Base-by-base conservation (phyloP, 768 basidiomycete genomes). In the Rhodotorula sphaerocarpa region DNA sequence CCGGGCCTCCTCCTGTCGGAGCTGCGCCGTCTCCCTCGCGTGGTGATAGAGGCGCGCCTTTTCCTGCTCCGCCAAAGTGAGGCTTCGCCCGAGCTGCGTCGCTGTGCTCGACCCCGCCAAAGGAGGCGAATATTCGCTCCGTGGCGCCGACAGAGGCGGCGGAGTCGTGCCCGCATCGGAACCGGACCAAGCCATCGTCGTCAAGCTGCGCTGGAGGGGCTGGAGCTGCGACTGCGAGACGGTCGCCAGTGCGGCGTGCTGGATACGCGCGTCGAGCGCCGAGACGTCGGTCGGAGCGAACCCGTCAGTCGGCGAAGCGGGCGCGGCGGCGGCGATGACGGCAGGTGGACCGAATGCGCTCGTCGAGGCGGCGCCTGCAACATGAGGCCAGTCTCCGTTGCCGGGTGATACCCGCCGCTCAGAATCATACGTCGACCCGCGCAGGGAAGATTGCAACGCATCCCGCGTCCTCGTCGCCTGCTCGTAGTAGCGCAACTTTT, bases 1-100 rank as follows among this genome's bases (percentile, higher is more conserved):
- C 63, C 61, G 61, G 2, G 66, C 66, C 21, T 67, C 66, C 41
- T 67, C 66, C 9, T 67, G 66, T 0, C 61, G 54, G 0, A 16
- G 34, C 1, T 55, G 53, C 0, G 66, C 66, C 14, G 33, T 53
- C 50, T 58, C 61, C 41, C 59, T 59, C 25, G 66, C 66, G 18
- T 59, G 54, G 48, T 56, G 51, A 54, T 63, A 67, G 23, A 67
- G 45, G 30, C 61, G 61, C 12, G 55, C 55, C 55, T 67, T 63
- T 57, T 67, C 66, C 1, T 50, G 28, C 28, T 63, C 66, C 21
- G 66, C 66, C 3, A 53, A 42, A 14, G 66, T 59, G 12, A 67
- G 50, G n/a, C 30, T 63, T 23, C 63, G 57, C 0, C 57, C 57
- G 52, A 64, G 57, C 23, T 57, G n/a, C 3, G 53, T 25, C 23